Evolutionary conservation across 768 basidiomycete genomes (phyloP).

Genomic region (Rhizopogon salebrosus): DNA sequence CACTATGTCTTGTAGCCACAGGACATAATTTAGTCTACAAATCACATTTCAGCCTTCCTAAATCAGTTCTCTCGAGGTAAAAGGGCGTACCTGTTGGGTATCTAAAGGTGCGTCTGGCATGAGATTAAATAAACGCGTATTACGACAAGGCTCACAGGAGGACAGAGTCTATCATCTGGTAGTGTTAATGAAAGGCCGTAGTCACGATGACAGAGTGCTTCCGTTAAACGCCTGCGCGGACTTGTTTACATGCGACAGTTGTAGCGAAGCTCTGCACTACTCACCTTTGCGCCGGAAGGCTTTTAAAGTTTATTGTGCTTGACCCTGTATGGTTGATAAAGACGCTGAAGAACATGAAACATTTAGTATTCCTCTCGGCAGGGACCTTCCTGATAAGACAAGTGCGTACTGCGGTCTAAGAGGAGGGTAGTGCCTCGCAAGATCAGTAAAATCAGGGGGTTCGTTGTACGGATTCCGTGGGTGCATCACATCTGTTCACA

Average conservation of each 20-base stretch:
- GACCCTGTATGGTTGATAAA: slow-evolving; percentile 22
- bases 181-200: slow-evolving; percentile 60
- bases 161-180: slow-evolving; percentile 75
- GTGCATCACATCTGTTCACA: slow-evolving; percentile 30
- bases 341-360: slow-evolving; percentile 12
- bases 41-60: neutral
- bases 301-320: slow-evolving; percentile 68
- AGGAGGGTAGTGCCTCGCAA: slow-evolving; percentile 54
- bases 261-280: neutral
- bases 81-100: slow-evolving; percentile 61
- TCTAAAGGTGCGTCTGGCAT: slow-evolving; percentile 31
- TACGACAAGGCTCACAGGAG: slow-evolving; percentile 54
- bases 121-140: neutral
- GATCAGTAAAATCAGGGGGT: slow-evolving; percentile 51
- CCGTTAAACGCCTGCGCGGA: slow-evolving; percentile 62
- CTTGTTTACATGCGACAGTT: slow-evolving; percentile 2
- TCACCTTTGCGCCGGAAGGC: slow-evolving; percentile 67
- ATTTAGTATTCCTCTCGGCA: neutral
- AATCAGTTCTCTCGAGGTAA: neutral
- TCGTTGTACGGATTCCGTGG: slow-evolving; percentile 42
- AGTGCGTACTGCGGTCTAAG: slow-evolving; percentile 48
- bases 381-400: neutral
- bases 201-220: slow-evolving; percentile 71
- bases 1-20: slow-evolving; percentile 78
- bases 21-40: slow-evolving; percentile 75